These are phyloP conservation scores for Phaseolus coccineus DNA, from an alignment of 331 rosid genomes.

Conservation along the genomic window DNA sequence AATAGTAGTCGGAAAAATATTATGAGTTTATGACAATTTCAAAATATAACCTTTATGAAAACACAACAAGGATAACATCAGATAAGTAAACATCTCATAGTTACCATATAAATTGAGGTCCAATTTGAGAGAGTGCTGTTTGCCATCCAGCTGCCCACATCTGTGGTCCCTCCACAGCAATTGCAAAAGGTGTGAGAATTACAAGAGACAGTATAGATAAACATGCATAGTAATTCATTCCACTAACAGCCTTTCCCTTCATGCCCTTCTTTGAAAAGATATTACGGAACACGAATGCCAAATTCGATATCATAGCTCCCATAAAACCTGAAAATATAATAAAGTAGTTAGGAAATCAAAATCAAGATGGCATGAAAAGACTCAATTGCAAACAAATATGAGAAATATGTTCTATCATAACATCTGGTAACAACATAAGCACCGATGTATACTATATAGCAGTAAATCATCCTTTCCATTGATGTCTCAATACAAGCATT, in stretches of 20 bases:
- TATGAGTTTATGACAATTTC: background rate
- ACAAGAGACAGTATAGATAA: constrained; percentile 74
- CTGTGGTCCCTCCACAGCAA: constrained; percentile 88
- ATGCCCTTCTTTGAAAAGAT: constrained; percentile 89
- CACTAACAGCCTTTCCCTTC: constrained; percentile 89
- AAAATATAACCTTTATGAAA: background rate
- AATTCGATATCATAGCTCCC: constrained; percentile 97
- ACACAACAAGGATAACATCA: constrained; percentile 27
- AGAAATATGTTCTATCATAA: constrained; percentile 28
- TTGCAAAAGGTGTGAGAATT: constrained; percentile 77
- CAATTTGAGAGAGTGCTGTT: constrained; percentile 71
- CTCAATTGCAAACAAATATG: constrained; percentile 22
- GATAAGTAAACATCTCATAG: background rate
- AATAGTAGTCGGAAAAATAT: background rate
- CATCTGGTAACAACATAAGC: constrained; percentile 21
- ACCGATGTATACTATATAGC: constrained; percentile 13
- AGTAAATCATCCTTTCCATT: background rate
- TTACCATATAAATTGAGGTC: constrained; percentile 85
- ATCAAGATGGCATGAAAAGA: constrained; percentile 24
- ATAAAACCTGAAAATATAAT: constrained; percentile 69
- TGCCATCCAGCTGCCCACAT: constrained; percentile 86
- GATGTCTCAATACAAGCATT: background rate
- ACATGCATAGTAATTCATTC: constrained; percentile 96
- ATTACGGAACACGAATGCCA: constrained; percentile 89
- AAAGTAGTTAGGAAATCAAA: constrained; percentile 17